These are phyloP conservation scores for Cnidoscolus chayamansa DNA, from an alignment of 441 rosid species.

Conservation along the genomic window DNA sequence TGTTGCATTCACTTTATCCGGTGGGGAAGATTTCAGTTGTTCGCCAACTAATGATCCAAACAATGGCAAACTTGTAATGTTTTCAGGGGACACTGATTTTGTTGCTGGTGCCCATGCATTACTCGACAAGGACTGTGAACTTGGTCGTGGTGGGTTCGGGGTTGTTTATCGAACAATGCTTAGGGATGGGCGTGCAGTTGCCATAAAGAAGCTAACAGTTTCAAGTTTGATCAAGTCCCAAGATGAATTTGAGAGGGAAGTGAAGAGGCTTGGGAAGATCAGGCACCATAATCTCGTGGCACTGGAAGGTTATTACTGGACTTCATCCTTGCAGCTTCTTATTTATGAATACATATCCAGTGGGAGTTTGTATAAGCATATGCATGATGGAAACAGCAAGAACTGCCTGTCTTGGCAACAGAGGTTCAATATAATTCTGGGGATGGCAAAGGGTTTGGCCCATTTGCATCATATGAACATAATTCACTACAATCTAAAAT, in stretches of 20 bases:
- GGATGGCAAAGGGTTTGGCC: slow-evolving; percentile 88
- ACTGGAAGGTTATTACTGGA: slow-evolving; percentile 93
- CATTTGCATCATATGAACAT: slow-evolving; percentile 66
- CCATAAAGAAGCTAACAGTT: slow-evolving; percentile 85
- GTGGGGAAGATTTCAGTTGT: slow-evolving; percentile 78
- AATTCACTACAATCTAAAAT: slow-evolving; percentile 87
- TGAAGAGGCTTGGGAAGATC: slow-evolving; percentile 63
- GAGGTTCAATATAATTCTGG: slow-evolving; percentile 73
- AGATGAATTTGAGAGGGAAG: slow-evolving; percentile 84
- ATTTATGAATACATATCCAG: slow-evolving; percentile 67
- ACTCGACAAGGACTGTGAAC: slow-evolving; percentile 85
- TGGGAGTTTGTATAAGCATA: slow-evolving; percentile 78
- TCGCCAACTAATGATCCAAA: slow-evolving; percentile 76
- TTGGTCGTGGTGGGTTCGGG: slow-evolving; percentile 97
- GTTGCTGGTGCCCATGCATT: slow-evolving; percentile 71
- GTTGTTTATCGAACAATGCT: slow-evolving; percentile 75
- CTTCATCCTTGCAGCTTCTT: slow-evolving; percentile 78
- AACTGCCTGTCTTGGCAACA: slow-evolving; percentile 72
- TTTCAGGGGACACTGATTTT: slow-evolving; percentile 79
- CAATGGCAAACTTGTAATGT: slow-evolving; percentile 93
- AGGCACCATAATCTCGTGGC: slow-evolving; percentile 67
- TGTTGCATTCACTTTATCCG: slow-evolving; percentile 48
- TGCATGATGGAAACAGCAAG: slow-evolving; percentile 50
- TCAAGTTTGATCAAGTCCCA: slow-evolving; percentile 85
- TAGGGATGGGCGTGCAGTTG: slow-evolving; percentile 77